Percentiles rank a stretch among this genome's conserved stretches.
Evolutionary conservation across 2,329 filamentous ascomycete species (phyloP).

Genomic region (Fusarium sp.): DNA sequence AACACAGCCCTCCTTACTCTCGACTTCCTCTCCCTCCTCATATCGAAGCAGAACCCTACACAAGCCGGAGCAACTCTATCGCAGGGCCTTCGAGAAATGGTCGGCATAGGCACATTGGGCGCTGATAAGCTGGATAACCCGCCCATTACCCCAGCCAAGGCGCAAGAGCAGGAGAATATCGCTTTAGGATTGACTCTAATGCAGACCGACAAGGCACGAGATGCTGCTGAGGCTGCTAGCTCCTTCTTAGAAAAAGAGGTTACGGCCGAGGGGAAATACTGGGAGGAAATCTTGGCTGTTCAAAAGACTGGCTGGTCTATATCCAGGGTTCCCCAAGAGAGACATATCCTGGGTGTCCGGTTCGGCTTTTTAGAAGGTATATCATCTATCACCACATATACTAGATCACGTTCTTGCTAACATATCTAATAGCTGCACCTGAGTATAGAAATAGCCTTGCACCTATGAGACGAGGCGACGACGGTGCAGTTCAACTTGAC

Average conservation of each 20-base stretch:
- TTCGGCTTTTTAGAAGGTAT: conserved; percentile 87
- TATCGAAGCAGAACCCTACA: conserved; percentile 83
- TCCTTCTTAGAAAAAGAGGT: conserved; percentile 82
- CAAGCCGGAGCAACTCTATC: conserved; percentile 79
- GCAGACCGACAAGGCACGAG: conserved; percentile 79
- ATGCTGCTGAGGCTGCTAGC: conserved; percentile 79
- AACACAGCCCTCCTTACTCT: conserved; percentile 77
- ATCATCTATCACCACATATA: conserved; percentile 22
- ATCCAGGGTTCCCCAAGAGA: conserved; percentile 79
- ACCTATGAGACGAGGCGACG: conserved; percentile 78
- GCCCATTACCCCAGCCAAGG: conserved; percentile 67
- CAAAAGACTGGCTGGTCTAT: conserved; percentile 89
- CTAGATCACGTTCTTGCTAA: conserved; percentile 45
- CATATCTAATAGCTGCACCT: conserved; percentile 59
- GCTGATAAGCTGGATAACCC: conserved; percentile 74
- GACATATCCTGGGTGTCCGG: conserved; percentile 82
- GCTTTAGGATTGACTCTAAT: conserved; percentile 82
- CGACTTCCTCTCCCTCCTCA: conserved; percentile 85
- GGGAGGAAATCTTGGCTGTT: conserved; percentile 86
- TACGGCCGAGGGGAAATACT: conserved; percentile 84
- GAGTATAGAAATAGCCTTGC: conserved; percentile 80
- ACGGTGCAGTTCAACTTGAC: conserved; percentile 83
- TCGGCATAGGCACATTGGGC: conserved; percentile 81
- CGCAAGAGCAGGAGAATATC: conserved; percentile 68
- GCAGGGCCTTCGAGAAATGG: conserved; percentile 74